These are phyloP conservation scores for Purshia tridentata DNA, from an alignment of 306 rosid species.

Conservation along the genomic window DNA sequence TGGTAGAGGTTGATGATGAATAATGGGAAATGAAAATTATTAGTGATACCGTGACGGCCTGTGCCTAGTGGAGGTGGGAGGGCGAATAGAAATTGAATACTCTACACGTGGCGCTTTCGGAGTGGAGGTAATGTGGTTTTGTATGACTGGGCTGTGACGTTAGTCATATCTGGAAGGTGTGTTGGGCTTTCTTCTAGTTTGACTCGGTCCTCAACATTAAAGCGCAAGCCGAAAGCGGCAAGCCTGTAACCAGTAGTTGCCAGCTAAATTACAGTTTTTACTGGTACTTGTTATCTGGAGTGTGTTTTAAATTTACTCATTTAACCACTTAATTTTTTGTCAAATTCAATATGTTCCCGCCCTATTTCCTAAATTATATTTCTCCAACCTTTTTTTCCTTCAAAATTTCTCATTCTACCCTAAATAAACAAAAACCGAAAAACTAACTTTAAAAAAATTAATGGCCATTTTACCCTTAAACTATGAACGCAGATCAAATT, in stretches of 20 bases:
- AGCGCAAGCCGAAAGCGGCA: neutral
- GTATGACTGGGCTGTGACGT: constrained; percentile 13
- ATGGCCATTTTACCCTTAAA: too few relatives aligned
- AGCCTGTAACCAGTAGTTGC: neutral
- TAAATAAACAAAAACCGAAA: too few relatives aligned
- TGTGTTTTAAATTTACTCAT: too few relatives aligned
- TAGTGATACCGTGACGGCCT: neutral
- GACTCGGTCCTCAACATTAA: neutral
- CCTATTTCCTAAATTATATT: too few relatives aligned
- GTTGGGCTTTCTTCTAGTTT: neutral
- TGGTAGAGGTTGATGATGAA: constrained; percentile 11
- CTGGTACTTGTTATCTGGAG: too few relatives aligned
- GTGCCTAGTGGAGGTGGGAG: neutral
- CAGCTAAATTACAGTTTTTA: neutral
- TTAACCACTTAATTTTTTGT: too few relatives aligned
- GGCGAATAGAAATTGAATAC: neutral
- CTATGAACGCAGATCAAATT: too few relatives aligned
- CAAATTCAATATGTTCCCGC: too few relatives aligned
- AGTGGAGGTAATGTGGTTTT: neutral
- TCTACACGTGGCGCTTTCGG: neutral
- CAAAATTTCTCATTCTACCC: too few relatives aligned
- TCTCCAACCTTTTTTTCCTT: too few relatives aligned
- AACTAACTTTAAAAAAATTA: too few relatives aligned
- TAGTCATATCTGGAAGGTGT: neutral
- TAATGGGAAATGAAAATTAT: neutral